These are phyloP conservation scores for Xylariaceae sp. DNA, from an alignment of 2,329 filamentous ascomycete genomes.

Conservation along the genomic window DNA sequence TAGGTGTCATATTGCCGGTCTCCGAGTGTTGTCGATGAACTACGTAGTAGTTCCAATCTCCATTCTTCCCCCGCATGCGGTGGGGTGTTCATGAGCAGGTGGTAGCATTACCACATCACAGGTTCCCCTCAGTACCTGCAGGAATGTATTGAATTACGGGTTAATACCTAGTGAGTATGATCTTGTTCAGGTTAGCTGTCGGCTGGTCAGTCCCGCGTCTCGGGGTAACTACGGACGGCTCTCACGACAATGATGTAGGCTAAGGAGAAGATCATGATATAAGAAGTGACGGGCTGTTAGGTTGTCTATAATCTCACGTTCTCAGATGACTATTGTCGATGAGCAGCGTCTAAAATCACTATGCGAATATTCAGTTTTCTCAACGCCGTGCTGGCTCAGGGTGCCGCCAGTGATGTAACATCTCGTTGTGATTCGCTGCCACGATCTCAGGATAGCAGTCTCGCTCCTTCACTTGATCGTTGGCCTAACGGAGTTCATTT, in stretches of 20 bases:
- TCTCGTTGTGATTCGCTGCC: not conserved
- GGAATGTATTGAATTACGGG: not conserved
- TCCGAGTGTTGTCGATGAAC: too few relatives aligned
- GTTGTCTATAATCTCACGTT: not conserved
- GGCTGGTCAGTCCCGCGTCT: not conserved
- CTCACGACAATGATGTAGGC: not conserved
- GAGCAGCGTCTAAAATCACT: not conserved
- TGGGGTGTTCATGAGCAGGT: too few relatives aligned
- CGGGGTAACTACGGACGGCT: not conserved
- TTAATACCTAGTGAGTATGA: not conserved
- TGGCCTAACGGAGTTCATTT: conserved; percentile 25
- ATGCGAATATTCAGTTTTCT: not conserved
- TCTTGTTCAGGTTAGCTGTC: not conserved
- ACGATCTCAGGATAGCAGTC: not conserved
- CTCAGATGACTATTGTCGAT: not conserved
- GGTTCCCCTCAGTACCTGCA: not conserved
- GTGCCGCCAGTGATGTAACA: not conserved
- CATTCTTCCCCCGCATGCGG: too few relatives aligned
- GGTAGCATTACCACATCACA: not conserved
- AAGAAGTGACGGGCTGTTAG: not conserved
- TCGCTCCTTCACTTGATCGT: conserved; percentile 5
- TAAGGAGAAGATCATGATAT: not conserved
- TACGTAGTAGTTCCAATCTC: too few relatives aligned
- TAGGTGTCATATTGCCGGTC: too few relatives aligned
- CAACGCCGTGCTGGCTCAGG: not conserved